These are phyloP conservation scores for Rhynchosporium agropyri DNA, from an alignment of 2,329 filamentous ascomycete genomes.

Conservation along the genomic window DNA sequence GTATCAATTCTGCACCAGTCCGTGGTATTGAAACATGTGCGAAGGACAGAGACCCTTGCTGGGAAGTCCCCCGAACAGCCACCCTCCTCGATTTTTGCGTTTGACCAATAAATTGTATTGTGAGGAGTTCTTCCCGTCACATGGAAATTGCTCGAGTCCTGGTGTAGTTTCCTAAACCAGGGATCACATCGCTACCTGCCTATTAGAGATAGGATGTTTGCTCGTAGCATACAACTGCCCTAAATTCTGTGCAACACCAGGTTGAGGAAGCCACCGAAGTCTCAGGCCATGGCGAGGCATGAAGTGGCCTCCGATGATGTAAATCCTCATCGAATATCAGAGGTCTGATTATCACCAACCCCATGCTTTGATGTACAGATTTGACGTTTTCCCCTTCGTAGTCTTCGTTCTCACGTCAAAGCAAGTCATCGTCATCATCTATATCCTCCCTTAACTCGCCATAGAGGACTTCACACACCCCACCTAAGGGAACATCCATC, in stretches of 20 bases:
- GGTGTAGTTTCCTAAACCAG: not conserved
- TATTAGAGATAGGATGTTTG: no score
- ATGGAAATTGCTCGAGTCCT: not conserved
- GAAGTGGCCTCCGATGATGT: no score
- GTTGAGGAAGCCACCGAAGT: no score
- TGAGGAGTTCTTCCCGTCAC: not conserved
- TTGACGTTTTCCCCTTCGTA: not conserved
- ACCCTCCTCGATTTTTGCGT: not conserved
- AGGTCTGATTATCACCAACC: not conserved
- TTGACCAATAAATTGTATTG: not conserved
- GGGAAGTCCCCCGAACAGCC: not conserved
- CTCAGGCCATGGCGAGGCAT: no score
- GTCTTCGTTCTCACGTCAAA: not conserved
- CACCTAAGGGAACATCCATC: conserved; percentile 93
- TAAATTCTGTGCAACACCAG: no score
- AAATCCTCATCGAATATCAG: not conserved
- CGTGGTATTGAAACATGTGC: not conserved
- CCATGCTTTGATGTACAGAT: not conserved
- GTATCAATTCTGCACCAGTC: not conserved
- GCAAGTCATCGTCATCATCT: conserved; percentile 29
- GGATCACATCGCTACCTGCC: no score
- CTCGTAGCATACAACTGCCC: no score
- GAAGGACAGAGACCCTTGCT: not conserved
- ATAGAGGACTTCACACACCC: conserved; percentile 93
- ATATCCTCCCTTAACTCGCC: conserved; percentile 56